Conservation (phyloP, 2,329 filamentous ascomycete species). For the Kalaharituber pfeilii region DNA sequence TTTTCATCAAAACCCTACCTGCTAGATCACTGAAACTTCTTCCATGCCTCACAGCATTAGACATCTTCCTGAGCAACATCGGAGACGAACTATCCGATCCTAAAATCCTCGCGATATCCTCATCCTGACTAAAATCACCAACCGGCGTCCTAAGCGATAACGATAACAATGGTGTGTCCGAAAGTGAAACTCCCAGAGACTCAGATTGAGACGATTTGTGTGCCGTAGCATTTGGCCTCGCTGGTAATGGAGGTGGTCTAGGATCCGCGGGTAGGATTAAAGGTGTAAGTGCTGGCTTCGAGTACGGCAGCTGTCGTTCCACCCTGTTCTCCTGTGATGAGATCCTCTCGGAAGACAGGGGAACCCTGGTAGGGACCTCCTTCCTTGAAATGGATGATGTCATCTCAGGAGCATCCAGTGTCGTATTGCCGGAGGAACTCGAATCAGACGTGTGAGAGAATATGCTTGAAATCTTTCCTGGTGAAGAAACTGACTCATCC, state of each 20-base stretch:
- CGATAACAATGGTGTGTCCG: slow-evolving; percentile 27
- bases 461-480: slow-evolving; percentile 5
- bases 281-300: too few relatives aligned
- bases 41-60: slow-evolving; percentile 83
- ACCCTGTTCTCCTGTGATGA: background rate
- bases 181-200: background rate
- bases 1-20: slow-evolving; percentile 12
- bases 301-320: background rate
- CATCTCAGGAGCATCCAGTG: slow-evolving; percentile 11
- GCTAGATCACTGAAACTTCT: slow-evolving; percentile 36
- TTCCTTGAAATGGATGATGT: background rate
- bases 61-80: slow-evolving; percentile 72
- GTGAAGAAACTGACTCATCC: slow-evolving; percentile 12
- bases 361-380: background rate
- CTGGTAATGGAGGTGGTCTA: background rate
- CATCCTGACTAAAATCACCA: slow-evolving; percentile 82
- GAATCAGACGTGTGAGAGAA: slow-evolving; percentile 15
- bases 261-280: background rate
- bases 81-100: slow-evolving; percentile 59
- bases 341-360: background rate
- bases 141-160: slow-evolving; percentile 42
- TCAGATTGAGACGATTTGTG: background rate
- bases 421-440: slow-evolving; percentile 16
- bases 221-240: background rate
- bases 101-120: slow-evolving; percentile 82